Evolutionary conservation across 805 yeast genomes (phyloP), one percentile per base, ranked within the genome.

Genomic region (Starmerella bacillaris): DNA sequence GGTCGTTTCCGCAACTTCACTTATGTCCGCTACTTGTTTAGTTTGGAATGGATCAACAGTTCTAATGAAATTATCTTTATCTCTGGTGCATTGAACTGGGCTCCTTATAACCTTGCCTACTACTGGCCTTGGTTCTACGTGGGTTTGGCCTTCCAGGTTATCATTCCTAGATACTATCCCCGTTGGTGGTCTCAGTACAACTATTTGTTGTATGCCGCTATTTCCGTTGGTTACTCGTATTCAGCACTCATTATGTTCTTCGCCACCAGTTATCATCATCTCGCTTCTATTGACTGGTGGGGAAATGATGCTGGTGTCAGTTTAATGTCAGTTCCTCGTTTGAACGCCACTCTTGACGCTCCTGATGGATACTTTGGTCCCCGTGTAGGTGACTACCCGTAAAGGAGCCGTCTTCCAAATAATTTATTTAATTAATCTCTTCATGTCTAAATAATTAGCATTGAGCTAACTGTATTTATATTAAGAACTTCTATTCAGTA

Each of bases 211-310:
- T 59, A 73, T 18, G 65, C 74, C 34, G 76, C 69, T 1, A 54
- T 73, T 19, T 55, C 64, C 6, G 69, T 77, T 1, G 79, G 78
- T n/a, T 66, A 71, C 15, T 78, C 78, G 2, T 62, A 72, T 41
- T 59, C 72, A 38, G 71, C 69, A 1, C 55, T 71, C 30, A 54
- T 74, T 37, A 65, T 72, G 26, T 74, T 74, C 55, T 69, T 70
- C 47, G 54, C 67, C 1, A 62, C 63, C 3, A 56, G 59, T 38
- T 69, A 61, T 46, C 34, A 36, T 8, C 60, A 67, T 31, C 56
- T 58, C 3, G 57, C 55, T 19, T 41, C 49, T 3, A 35, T 72
- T 11, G 41, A 54, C 27, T 74, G 82, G 82, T 74, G 82, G 82
- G 82, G 82, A 1, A 72, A 70, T 37, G 51, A 39, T n/a, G 63